Evolutionary conservation across 768 basidiomycete species (phyloP).

Genomic region (Peribolospora kevripleyi): DNA sequence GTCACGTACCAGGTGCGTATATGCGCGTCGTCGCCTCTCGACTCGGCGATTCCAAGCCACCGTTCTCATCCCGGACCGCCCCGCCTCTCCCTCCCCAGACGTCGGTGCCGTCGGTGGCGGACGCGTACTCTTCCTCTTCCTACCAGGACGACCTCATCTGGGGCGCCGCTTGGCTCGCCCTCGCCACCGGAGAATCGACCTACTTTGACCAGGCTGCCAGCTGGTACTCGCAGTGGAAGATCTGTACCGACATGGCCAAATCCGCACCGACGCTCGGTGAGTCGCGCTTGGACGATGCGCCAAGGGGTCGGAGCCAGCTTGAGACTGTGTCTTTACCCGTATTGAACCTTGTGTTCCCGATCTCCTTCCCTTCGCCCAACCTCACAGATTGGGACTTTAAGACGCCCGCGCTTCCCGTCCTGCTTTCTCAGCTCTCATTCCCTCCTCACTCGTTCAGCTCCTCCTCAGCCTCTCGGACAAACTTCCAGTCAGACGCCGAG

Average conservation of each 20-base stretch:
- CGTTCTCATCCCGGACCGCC: not conserved
- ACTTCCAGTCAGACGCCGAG: constrained; percentile 50
- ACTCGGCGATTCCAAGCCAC: too few relatives aligned
- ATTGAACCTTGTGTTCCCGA: not conserved
- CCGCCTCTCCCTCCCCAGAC: constrained; percentile 17
- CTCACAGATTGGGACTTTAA: constrained; percentile 52
- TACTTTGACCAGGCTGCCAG: not conserved
- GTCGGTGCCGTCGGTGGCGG: constrained; percentile 38
- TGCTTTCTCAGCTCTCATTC: constrained; percentile 49
- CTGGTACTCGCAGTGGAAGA: constrained; percentile 10
- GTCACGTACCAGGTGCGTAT: constrained; percentile 31
- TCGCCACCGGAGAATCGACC: too few relatives aligned
- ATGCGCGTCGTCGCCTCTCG: not conserved
- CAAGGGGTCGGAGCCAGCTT: not conserved
- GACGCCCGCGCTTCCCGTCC: constrained; percentile 44
- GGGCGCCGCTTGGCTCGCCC: constrained; percentile 1
- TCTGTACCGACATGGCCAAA: constrained; percentile 3
- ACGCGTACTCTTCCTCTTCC: constrained; percentile 44
- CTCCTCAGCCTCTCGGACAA: constrained; percentile 27
- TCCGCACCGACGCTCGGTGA: too few relatives aligned
- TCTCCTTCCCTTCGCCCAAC: constrained; percentile 1
- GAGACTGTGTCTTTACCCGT: not conserved
- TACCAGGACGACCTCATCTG: constrained; percentile 42
- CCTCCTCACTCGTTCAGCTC: constrained; percentile 28
- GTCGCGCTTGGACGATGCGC: too few relatives aligned